Evolutionary conservation across 2,329 filamentous ascomycete genomes (phyloP), one percentile per base, ranked within the genome.

Genomic region (Cercospora sp.): DNA sequence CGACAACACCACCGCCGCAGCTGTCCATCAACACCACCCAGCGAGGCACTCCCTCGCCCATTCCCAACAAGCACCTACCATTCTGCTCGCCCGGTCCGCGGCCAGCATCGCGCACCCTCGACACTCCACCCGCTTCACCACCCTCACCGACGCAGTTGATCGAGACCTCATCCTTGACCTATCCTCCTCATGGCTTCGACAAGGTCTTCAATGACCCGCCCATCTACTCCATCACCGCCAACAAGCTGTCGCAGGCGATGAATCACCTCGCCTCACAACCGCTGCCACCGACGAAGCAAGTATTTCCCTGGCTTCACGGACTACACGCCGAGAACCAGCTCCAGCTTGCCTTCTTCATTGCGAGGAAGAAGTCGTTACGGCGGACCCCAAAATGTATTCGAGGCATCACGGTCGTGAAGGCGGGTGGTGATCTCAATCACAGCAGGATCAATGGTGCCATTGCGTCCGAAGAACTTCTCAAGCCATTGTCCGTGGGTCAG

Each of bases 301-400:
- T 98, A 69, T 99, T 98, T 76, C 95, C 95, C 2, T 99, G 95
- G 95, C 84, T 97, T 26, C 95, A 99, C 81, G 95, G 95, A 26
- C 82, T 98, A 48, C 94, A 98, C 76, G 90, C 92, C 0, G 88
- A 91, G 69, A 99, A 99, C 76, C 89, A 92, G 69, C 86, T 97
- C 64, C 95, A 99, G 76, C 86, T 95, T 69, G 87, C 91, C 6
- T 98, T 97, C 82, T 98, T 99, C 79, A 88, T 90, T 62, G 89
- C 91, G 28, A 87, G 92, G 69, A 90, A 90, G 75, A 90, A 89
- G 69, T 84, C 87, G n/a, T 80, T 90, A 61, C 86, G 91, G 58
- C 89, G 86, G 72, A 88, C 89, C 2, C 92, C 93, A 0, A 86
- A 85, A 74, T 96, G 92, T 77, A 85, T 96, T 75, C 89, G 95